Evolutionary conservation across 305 asterid genomes (phyloP), one percentile per base, ranked within the genome.

Genomic region (Fraxinus paxiana): DNA sequence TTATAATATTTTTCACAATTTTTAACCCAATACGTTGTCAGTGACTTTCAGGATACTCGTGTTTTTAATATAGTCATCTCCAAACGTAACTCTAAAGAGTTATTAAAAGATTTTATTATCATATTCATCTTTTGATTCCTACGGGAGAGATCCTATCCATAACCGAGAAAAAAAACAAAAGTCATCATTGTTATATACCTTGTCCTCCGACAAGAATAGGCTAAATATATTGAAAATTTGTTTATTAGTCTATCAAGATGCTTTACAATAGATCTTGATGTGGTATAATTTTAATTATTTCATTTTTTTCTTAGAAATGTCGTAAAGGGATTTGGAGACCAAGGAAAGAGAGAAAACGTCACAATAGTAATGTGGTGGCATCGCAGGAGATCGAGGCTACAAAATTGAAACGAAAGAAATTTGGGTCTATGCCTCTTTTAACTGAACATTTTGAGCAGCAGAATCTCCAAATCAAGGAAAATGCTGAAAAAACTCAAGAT

Each of bases 261-360:
- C 20, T 48, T 54, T 17, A 17, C 10, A 54, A 54, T 1, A 17
- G 65, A 54, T 54, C 26, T 54, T 7, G 65, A 54, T 6, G 10
- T 18, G 26, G 61, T 18, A 17, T 17, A 61, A 20, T 61, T 61
- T 20, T 22, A 22, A 61, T 18, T 48, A 61, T 61, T 61, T 61
- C 70, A 22, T 2, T 61, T 61, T 61, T 59, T 61, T 61, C 31
- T 22, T 5, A 86, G 92, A 87, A 84, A 85, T 89, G 92, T 61
- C 89, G 90, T 1, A 63, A 51, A 35, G 86, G 87, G 7, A 80
- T 43, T 1, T 84, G 88, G 92, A 72, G 82, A 28, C 77, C 85
- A 15, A 84, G 84, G 0, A 12, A 41, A 20, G 31, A 82, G 78
- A 84, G 85, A 78, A 89, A 77, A 63, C 2, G 5, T 9, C 70